Percentiles rank a stretch among this genome's conserved stretches.
Evolutionary conservation across 179 eudicot species (phyloP).

Genomic region (Beta macrorhiza): DNA sequence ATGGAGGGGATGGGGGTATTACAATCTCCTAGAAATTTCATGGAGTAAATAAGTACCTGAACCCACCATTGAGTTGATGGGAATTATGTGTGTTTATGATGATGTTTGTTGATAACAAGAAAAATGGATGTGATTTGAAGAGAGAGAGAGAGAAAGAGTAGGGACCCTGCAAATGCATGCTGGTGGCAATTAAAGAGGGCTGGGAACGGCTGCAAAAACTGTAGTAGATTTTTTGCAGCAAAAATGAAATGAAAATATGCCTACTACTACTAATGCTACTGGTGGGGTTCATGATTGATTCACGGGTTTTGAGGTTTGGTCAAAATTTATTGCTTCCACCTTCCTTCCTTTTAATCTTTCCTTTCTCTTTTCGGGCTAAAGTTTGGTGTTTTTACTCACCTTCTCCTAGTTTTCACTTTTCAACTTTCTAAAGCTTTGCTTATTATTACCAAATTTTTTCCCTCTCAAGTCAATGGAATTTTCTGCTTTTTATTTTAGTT

Average conservation of each 20-base stretch:
- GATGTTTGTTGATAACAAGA: conserved; percentile 13
- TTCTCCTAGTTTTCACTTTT: not conserved
- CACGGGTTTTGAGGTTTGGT: conserved; percentile 22
- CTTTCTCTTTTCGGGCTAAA: conserved; percentile 2
- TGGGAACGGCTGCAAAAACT: not conserved
- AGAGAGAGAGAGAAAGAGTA: not conserved
- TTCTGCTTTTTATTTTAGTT: not conserved
- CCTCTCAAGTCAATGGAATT: not conserved
- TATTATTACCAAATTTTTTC: not conserved
- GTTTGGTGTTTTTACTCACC: not conserved
- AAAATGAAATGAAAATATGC: not conserved
- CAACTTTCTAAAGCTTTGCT: not conserved
- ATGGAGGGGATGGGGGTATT: not conserved
- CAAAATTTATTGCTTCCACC: conserved; percentile 19
- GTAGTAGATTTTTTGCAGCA: not conserved
- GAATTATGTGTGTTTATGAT: conserved; percentile 5
- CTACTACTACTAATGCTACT: not conserved
- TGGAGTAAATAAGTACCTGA: not conserved
- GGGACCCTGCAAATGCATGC: conserved; percentile 19
- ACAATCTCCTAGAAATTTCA: not conserved
- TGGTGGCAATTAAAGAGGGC: conserved; percentile 5
- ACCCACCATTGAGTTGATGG: not conserved
- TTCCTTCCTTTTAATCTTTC: not conserved
- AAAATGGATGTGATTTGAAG: not conserved
- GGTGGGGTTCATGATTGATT: conserved; percentile 15